Base-by-base conservation (phyloP, 192 early-diverging fungal genomes). In the Allomyces macrogynus region DNA sequence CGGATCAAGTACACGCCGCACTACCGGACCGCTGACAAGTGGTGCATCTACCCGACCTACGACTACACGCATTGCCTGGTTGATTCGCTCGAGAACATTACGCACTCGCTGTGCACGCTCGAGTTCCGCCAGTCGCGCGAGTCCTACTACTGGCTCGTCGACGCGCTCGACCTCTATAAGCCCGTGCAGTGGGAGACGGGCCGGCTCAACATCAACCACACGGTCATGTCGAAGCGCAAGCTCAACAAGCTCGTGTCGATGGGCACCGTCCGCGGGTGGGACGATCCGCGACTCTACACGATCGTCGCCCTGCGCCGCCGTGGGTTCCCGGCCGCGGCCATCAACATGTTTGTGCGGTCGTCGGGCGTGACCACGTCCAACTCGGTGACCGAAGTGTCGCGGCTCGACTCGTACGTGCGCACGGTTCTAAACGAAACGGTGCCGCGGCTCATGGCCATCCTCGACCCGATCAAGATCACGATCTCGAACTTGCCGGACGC, bases 181-280 rank as follows among this genome's bases (percentile, higher is more conserved):
- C 97, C 97, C 24, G 93, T 99, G 24, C 97, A 99, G 80, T 99
- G 93, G 92, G 97, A 99, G 77, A 98, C 90, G 68, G 92, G 93
- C 49, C 84, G 97, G 62, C 76, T 99, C 57, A 92, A 86, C 68
- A 80, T 99, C 64, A 89, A 92, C 61, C 86, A 92, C 78, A 95
- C 92, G 1, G 76, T 99, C 68, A 83, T 95, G 74, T 97, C 95
- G 61, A 99, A 99, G 83, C 87, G 97, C 66, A 97, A 97, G 83
- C 84, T 99, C 63, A 84, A 85, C 61, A 84, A 89, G 83, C 78
- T 99, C 65, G 88, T 91, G 69, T 85, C 84, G 62, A 86, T 87
- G 61, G 76, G 77, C 12, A 66, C 82, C 67, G 90, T 99, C 4
- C 72, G 65, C 62, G 89, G 85, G 20, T 94, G 93, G 87, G 97